These are phyloP conservation scores for Dactylella cylindrospora DNA, from an alignment of 2,329 filamentous ascomycete species.

Conservation along the genomic window DNA sequence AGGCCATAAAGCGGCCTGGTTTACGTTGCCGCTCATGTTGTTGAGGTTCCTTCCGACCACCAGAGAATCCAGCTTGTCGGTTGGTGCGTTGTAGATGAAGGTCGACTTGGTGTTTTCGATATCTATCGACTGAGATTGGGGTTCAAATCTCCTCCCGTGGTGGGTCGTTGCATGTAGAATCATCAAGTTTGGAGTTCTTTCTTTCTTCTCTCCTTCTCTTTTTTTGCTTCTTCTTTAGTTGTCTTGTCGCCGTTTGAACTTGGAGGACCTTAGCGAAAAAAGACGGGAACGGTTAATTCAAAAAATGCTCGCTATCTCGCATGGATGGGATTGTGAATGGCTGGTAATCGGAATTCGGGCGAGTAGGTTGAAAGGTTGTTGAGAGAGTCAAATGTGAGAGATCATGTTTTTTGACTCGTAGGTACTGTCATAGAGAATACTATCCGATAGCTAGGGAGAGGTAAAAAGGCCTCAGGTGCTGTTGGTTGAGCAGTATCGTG, in stretches of 20 bases:
- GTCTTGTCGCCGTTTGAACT: conserved; percentile 20
- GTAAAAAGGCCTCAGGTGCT: no score
- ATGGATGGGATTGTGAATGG: conserved; percentile 5
- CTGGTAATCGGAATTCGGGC: conserved; percentile 4
- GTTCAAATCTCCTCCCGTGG: conserved; percentile 25
- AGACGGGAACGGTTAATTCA: no score
- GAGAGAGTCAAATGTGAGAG: not conserved
- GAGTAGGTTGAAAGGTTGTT: conserved; percentile 10
- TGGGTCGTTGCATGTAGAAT: conserved; percentile 31
- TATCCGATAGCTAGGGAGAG: no score
- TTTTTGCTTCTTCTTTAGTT: conserved; percentile 18
- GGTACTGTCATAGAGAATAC: no score
- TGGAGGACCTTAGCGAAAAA: no score
- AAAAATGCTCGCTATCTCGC: conserved; percentile 10
- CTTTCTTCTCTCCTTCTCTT: conserved; percentile 8
- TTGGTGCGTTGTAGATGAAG: conserved; percentile 1
- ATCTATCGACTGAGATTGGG: conserved; percentile 12
- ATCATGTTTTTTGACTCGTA: no score
- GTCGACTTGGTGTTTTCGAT: not conserved
- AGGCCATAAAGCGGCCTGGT: conserved; percentile 31
- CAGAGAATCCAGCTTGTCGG: conserved; percentile 16
- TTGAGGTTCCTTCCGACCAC: conserved; percentile 15
- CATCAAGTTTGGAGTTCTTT: conserved; percentile 24
- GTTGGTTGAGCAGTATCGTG: no score
- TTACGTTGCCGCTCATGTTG: conserved; percentile 30